phyloP scores from a whole-genome alignment of 345 rosid genomes.

The Cardamine occulta region DNA sequence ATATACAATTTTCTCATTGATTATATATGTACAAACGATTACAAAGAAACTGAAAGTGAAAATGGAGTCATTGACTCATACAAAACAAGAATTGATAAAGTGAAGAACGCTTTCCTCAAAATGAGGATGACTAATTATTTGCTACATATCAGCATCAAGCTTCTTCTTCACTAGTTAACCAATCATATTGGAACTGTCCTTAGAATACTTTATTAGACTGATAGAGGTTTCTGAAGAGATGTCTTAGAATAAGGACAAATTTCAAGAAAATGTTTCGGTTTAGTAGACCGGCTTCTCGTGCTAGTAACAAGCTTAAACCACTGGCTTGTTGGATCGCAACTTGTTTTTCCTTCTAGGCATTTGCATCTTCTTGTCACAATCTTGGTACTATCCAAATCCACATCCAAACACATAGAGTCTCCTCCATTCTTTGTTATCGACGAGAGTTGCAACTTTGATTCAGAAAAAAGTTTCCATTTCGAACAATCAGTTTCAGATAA shows the following conservation, averaged over 20 bases:
- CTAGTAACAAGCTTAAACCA: constrained; percentile 79
- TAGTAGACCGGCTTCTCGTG: constrained; percentile 43
- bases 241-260: constrained; percentile 11
- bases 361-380: constrained; percentile 55
- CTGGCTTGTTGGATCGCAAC: constrained; percentile 65
- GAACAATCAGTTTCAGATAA: constrained; percentile 49
- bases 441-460: constrained; percentile 77
- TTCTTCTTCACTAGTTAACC: background rate
- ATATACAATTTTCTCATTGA: no score
- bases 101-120: no score
- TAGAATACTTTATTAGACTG: constrained; percentile 16
- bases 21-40: no score
- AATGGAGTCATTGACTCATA: no score
- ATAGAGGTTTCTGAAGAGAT: constrained; percentile 1
- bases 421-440: constrained; percentile 49
- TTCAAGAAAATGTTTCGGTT: constrained; percentile 23
- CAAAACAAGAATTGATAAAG: no score
- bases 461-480: constrained; percentile 67
- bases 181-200: background rate
- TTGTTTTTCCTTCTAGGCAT: constrained; percentile 51
- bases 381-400: constrained; percentile 50
- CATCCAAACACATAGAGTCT: constrained; percentile 64
- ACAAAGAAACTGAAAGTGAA: no score
- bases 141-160: no score
- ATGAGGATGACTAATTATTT: no score